These are phyloP conservation scores for Gastrodia elata DNA, from an alignment of 106 monocot genomes.

Conservation along the genomic window DNA sequence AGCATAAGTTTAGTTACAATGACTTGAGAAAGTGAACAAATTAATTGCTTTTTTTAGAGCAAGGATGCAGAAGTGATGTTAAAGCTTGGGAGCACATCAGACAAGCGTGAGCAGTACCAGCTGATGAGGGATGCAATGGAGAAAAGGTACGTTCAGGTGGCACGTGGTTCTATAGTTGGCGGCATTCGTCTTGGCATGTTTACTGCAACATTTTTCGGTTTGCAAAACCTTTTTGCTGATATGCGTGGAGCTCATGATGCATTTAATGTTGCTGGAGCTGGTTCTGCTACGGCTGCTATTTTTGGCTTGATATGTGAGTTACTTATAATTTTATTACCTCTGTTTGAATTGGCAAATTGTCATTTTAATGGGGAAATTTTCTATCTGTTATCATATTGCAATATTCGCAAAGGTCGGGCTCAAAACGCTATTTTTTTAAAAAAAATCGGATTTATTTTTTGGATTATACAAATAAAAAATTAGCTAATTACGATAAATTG, in stretches of 20 bases:
- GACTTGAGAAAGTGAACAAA: neutral
- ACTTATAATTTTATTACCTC: no score
- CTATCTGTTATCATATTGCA: no score
- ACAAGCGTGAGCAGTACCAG: constrained; percentile 92
- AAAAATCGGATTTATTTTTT: no score
- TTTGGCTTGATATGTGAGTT: constrained; percentile 87
- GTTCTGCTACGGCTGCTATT: constrained; percentile 83
- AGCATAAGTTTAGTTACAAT: neutral
- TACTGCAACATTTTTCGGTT: constrained; percentile 68
- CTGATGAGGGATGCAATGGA: constrained; percentile 99
- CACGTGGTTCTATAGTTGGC: constrained; percentile 83
- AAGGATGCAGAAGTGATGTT: constrained; percentile 98
- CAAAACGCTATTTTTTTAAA: no score
- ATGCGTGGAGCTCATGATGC: constrained; percentile 82
- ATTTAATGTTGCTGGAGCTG: constrained; percentile 88
- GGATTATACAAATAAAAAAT: no score
- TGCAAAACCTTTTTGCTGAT: constrained; percentile 76
- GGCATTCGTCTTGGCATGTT: constrained; percentile 94
- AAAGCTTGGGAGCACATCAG: constrained; percentile 90
- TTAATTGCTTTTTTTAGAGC: constrained; percentile 48
- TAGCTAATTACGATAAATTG: no score
- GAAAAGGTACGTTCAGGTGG: constrained; percentile 75
- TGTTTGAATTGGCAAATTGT: no score
- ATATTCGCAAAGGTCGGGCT: no score
- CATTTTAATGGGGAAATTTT: neutral